Evolutionary conservation across 2,329 filamentous ascomycete genomes (phyloP).

Genomic region (Zasmidium cellare): DNA sequence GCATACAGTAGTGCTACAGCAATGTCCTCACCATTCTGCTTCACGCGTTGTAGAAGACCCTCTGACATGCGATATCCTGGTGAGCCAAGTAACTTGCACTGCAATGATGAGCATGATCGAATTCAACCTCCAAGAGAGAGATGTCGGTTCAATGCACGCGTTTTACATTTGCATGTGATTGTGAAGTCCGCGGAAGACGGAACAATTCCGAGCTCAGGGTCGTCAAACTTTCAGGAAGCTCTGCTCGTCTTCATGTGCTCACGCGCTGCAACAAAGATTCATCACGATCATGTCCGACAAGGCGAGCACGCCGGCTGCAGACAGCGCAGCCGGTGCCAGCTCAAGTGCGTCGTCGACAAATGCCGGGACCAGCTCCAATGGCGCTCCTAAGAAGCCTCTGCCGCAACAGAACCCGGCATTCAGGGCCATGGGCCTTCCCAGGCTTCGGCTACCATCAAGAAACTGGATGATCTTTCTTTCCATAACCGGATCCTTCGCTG

Average conservation of each 20-base stretch:
- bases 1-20: too few relatives aligned
- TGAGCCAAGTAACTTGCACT: too few relatives aligned
- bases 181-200: neutral
- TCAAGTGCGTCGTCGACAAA: slow-evolving; percentile 7
- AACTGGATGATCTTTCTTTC: slow-evolving; percentile 97
- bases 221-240: neutral
- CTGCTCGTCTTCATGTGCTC: neutral
- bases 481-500: slow-evolving; percentile 73
- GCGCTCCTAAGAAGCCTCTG: slow-evolving; percentile 14
- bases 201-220: neutral
- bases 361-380: slow-evolving; percentile 1
- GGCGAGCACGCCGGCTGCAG: slow-evolving; percentile 19
- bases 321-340: slow-evolving; percentile 16
- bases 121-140: too few relatives aligned
- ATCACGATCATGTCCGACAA: slow-evolving; percentile 22
- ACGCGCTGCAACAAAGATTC: neutral
- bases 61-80: too few relatives aligned
- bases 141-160: too few relatives aligned
- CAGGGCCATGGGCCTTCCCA: slow-evolving; percentile 76
- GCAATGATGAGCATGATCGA: too few relatives aligned
- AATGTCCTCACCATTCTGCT: too few relatives aligned
- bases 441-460: slow-evolving; percentile 83
- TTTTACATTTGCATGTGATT: too few relatives aligned
- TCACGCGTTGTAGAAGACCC: too few relatives aligned
- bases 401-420: slow-evolving; percentile 68